Conservation (phyloP, 1,284 basidiomycete genomes). For the Pseudozyma sp. region DNA sequence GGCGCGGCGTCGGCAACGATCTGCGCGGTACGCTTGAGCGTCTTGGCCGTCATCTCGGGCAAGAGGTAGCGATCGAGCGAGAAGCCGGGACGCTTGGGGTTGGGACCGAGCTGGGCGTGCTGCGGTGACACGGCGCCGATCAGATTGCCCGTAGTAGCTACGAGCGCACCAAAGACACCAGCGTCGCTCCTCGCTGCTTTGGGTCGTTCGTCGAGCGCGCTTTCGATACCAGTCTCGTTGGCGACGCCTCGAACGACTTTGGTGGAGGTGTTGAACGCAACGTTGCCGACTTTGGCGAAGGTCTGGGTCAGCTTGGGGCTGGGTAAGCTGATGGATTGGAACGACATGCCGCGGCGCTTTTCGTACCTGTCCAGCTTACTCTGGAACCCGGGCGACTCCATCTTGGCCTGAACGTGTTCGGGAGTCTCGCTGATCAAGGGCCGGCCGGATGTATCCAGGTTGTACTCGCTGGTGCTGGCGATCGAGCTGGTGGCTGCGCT, state of each 20-base stretch:
- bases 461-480: constrained; percentile 38
- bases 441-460: constrained; percentile 13
- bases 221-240: constrained; percentile 61
- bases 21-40: constrained; percentile 64
- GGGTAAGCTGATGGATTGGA: constrained; percentile 31
- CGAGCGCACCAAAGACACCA: constrained; percentile 80
- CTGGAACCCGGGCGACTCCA: constrained; percentile 33
- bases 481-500: constrained; percentile 45
- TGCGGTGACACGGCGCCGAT: constrained; percentile 66
- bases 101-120: constrained; percentile 74
- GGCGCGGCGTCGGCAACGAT: constrained; percentile 66
- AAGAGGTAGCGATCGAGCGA: constrained; percentile 74
- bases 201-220: constrained; percentile 70
- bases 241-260: constrained; percentile 59
- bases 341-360: constrained; percentile 41
- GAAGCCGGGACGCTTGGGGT: constrained; percentile 78
- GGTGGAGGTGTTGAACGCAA: constrained; percentile 34
- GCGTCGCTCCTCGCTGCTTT: constrained; percentile 74
- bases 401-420: constrained; percentile 15
- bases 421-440: constrained; percentile 21
- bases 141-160: constrained; percentile 78
- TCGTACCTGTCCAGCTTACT: constrained; percentile 26
- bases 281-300: constrained; percentile 47
- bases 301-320: constrained; percentile 45
- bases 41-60: constrained; percentile 68